Percentiles rank a stretch among this genome's conserved stretches.
Evolutionary conservation across 164 flowering plant species (phyloP).

Genomic region (Piper longum): DNA sequence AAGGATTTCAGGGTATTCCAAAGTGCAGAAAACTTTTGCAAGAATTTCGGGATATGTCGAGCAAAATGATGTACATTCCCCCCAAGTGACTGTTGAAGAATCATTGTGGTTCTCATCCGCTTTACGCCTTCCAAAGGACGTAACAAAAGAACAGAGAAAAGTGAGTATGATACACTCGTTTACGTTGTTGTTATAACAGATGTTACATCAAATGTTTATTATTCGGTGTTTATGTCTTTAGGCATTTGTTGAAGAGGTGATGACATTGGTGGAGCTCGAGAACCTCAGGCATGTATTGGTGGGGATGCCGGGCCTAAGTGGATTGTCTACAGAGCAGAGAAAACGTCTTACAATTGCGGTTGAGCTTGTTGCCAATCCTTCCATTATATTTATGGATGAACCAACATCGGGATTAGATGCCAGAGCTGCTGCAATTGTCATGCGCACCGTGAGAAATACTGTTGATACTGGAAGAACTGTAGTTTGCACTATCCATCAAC

Average conservation of each 20-base stretch:
- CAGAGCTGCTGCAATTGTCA: constrained; percentile 92
- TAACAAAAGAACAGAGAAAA: constrained; percentile 35
- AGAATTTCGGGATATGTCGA: constrained; percentile 91
- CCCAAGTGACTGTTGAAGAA: constrained; percentile 82
- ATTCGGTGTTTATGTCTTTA: constrained; percentile 11
- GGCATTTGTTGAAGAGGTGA: constrained; percentile 91
- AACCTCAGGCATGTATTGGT: constrained; percentile 67
- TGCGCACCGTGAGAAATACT: constrained; percentile 91
- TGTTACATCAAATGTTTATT: not conserved
- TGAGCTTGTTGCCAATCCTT: constrained; percentile 95
- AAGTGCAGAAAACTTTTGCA: constrained; percentile 87
- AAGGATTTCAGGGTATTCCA: constrained; percentile 73
- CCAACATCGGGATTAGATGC: constrained; percentile 99
- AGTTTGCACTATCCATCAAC: constrained; percentile 96
- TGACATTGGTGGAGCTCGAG: constrained; percentile 75
- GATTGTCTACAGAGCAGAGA: constrained; percentile 89
- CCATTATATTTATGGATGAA: constrained; percentile 96
- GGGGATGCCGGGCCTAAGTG: constrained; percentile 71
- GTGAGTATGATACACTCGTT: constrained; percentile 20
- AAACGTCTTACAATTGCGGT: constrained; percentile 93
- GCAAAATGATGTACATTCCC: constrained; percentile 91
- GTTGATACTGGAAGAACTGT: constrained; percentile 95
- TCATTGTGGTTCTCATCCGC: constrained; percentile 64
- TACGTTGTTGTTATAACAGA: no score
- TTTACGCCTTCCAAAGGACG: constrained; percentile 74